phyloP scores from a whole-genome alignment of 2,329 filamentous ascomycete species.

The Ophiostoma sp. region DNA sequence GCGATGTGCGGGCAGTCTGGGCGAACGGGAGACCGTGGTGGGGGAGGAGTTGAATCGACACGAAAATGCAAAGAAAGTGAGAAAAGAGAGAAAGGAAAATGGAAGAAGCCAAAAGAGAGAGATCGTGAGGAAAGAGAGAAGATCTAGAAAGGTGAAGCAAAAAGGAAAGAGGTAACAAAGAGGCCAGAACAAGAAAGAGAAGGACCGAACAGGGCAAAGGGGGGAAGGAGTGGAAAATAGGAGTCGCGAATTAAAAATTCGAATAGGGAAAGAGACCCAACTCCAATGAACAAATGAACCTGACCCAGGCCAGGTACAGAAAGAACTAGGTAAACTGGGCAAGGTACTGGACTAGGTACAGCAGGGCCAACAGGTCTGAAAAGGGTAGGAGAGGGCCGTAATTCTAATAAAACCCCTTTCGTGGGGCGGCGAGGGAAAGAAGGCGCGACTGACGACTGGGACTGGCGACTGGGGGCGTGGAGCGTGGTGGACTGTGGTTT shows the following conservation, averaged over 20 bases:
- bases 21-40: neutral
- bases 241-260: slow-evolving; percentile 23
- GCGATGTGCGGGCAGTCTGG: slow-evolving; percentile 1
- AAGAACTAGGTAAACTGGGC: neutral
- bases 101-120: neutral
- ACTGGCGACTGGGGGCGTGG: slow-evolving; percentile 10
- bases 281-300: neutral
- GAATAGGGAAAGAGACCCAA: slow-evolving; percentile 15
- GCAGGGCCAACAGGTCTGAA: neutral
- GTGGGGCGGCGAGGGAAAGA: slow-evolving; percentile 24
- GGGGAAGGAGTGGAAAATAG: slow-evolving; percentile 18
- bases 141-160: neutral
- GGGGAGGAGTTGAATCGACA: neutral
- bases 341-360: neutral
- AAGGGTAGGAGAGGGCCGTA: neutral
- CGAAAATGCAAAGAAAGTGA: neutral
- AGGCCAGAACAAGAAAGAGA: slow-evolving; percentile 14
- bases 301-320: neutral
- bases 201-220: slow-evolving; percentile 4
- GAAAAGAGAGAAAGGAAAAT: neutral
- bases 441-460: slow-evolving; percentile 20
- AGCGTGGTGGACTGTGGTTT: slow-evolving; percentile 13
- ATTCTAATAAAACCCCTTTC: slow-evolving; percentile 20
- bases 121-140: neutral
- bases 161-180: slow-evolving; percentile 14